A percentile compares a stretch with the other conserved stretches of the same genome.
These are phyloP conservation scores for Tardiomyces depauwii DNA, from an alignment of 1,139 yeast species.

Conservation along the genomic window DNA sequence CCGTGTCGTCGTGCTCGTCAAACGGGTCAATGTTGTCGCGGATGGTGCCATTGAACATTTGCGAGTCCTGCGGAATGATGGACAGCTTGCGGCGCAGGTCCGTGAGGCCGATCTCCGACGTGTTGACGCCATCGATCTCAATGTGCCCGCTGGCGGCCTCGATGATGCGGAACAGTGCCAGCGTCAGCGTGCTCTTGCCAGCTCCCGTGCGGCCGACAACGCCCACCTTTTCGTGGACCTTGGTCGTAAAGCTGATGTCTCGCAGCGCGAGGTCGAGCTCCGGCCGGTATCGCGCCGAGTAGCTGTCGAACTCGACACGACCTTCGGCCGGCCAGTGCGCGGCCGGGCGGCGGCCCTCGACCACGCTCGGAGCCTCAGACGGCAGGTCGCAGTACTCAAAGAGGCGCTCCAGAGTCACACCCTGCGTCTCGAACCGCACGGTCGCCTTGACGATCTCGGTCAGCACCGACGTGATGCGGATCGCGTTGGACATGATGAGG, in stretches of 20 bases:
- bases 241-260: constrained; percentile 38
- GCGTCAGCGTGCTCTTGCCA: constrained; percentile 61
- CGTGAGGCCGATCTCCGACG: constrained; percentile 41
- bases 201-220: constrained; percentile 83
- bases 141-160: constrained; percentile 50
- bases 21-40: constrained; percentile 60
- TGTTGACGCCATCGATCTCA: constrained; percentile 46
- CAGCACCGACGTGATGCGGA: constrained; percentile 47
- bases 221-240: constrained; percentile 58
- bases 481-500: constrained; percentile 57
- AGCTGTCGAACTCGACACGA: constrained; percentile 39
- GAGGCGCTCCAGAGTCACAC: constrained; percentile 71
- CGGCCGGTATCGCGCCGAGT: constrained; percentile 52
- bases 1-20: constrained; percentile 35
- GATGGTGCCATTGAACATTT: constrained; percentile 52
- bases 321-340: constrained; percentile 54
- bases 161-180: constrained; percentile 59
- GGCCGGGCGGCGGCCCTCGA: constrained; percentile 33
- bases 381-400: constrained; percentile 52
- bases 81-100: constrained; percentile 47
- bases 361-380: constrained; percentile 39
- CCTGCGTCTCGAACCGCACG: constrained; percentile 60
- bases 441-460: constrained; percentile 51
- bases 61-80: constrained; percentile 71
- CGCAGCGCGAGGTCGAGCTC: constrained; percentile 43